These are phyloP conservation scores for Chernovozyma aurita DNA, from an alignment of 1,139 yeast species.

Conservation along the genomic window DNA sequence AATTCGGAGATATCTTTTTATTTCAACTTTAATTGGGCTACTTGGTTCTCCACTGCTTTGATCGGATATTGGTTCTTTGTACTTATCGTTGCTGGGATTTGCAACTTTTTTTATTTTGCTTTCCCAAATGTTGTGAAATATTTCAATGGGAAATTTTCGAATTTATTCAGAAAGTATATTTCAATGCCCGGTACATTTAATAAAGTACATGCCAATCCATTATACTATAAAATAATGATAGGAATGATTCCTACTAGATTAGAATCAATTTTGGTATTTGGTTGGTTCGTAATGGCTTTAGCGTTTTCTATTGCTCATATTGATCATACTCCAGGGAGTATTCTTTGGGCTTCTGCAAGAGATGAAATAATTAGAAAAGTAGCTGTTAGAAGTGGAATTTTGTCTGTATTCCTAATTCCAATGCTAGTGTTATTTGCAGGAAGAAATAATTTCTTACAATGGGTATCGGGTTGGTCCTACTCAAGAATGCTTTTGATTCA, in stretches of 20 bases:
- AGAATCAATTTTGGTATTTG: conserved; percentile 48
- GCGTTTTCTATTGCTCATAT: conserved; percentile 42
- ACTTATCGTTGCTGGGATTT: conserved; percentile 39
- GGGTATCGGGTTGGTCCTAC: conserved; percentile 63
- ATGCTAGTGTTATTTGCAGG: conserved; percentile 54
- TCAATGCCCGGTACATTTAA: conserved; percentile 46
- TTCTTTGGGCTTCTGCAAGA: conserved; percentile 21
- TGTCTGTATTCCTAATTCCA: conserved; percentile 48
- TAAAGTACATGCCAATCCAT: conserved; percentile 37
- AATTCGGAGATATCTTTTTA: conserved; percentile 36
- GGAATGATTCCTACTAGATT: conserved; percentile 57
- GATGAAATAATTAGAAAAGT: conserved; percentile 49
- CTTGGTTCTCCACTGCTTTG: conserved; percentile 47
- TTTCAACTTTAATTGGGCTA: conserved; percentile 40
- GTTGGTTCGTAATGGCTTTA: conserved; percentile 47
- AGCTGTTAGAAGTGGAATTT: conserved; percentile 58
- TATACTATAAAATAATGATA: conserved; percentile 25
- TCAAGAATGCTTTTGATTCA: conserved; percentile 61
- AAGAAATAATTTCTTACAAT: conserved; percentile 61
- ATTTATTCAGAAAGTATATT: conserved; percentile 37
- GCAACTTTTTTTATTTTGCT: conserved; percentile 29
- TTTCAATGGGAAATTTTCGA: conserved; percentile 29
- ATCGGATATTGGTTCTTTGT: conserved; percentile 44
- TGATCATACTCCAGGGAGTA: conserved; percentile 31
- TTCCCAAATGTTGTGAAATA: conserved; percentile 31